A percentile compares a stretch with the other conserved stretches of the same genome.
Evolutionary conservation across 2,329 filamentous ascomycete genomes (phyloP).

Genomic region (Phyllosticta citriasiana): DNA sequence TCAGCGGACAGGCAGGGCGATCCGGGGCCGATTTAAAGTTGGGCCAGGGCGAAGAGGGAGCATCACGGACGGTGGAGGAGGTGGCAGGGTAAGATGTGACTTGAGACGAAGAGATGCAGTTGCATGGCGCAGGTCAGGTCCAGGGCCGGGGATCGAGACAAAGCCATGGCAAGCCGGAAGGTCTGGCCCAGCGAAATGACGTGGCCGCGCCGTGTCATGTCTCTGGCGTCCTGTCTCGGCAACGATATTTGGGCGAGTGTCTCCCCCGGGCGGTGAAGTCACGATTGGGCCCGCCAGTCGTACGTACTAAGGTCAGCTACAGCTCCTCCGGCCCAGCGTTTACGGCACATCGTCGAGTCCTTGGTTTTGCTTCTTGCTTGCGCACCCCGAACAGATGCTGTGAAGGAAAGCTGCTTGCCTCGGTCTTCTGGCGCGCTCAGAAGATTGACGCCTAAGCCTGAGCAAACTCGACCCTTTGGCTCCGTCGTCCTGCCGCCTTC

Average conservation of each 20-base stretch:
- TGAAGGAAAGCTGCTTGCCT: slow-evolving; percentile 1
- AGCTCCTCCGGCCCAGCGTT: not conserved
- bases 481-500: not conserved
- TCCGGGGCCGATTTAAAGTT: not conserved
- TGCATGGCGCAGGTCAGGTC: not conserved
- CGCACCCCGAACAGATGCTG: slow-evolving; percentile 7
- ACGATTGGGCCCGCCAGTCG: not conserved
- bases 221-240: not conserved
- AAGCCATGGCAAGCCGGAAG: not conserved
- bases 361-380: not conserved
- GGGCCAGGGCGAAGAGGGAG: not conserved
- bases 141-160: not conserved
- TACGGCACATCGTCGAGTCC: not conserved
- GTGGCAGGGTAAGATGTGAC: not conserved
- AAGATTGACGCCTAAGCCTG: not conserved
- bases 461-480: not conserved
- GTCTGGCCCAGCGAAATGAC: not conserved
- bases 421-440: not conserved
- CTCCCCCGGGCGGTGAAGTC: not conserved
- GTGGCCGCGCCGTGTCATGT: not conserved
- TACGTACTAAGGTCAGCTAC: not conserved
- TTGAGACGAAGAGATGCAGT: not conserved
- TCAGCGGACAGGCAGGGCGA: not conserved
- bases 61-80: not conserved
- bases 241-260: not conserved